phyloP scores from a whole-genome alignment of 2,329 filamentous ascomycete genomes.

The Fusarium decemcellulare region DNA sequence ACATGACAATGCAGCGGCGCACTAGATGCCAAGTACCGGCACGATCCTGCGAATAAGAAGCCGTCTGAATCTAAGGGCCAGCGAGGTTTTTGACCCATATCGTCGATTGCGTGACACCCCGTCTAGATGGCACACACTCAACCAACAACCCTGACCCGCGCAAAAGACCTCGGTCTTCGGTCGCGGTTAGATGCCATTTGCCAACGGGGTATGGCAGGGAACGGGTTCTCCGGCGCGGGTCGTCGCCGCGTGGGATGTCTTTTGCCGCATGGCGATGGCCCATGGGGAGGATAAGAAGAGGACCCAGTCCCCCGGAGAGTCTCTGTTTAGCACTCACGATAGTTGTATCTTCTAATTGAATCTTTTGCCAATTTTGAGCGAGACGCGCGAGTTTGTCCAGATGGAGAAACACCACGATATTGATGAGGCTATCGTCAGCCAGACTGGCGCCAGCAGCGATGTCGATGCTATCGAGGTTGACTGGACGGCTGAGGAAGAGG shows the following conservation, averaged over 20 bases:
- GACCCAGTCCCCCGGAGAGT: background rate
- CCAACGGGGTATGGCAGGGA: background rate
- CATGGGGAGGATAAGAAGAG: slow-evolving; percentile 7
- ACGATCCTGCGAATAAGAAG: background rate
- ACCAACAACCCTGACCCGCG: slow-evolving; percentile 1
- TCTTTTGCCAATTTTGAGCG: background rate
- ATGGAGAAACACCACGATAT: slow-evolving; percentile 33
- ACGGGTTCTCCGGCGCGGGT: slow-evolving; percentile 8
- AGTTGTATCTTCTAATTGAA: too few relatives aligned
- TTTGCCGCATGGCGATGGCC: slow-evolving; percentile 7
- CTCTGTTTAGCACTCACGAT: too few relatives aligned
- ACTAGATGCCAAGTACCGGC: background rate
- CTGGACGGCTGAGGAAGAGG: slow-evolving; percentile 48
- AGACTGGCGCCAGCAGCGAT: slow-evolving; percentile 24
- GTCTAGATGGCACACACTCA: slow-evolving; percentile 25
- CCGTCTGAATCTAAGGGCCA: background rate
- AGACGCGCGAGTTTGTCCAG: background rate
- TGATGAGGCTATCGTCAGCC: slow-evolving; percentile 24
- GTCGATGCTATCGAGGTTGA: slow-evolving; percentile 38
- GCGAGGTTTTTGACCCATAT: background rate
- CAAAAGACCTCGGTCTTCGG: background rate
- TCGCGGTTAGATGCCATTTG: background rate
- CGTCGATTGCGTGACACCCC: slow-evolving; percentile 31
- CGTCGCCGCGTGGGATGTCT: slow-evolving; percentile 17
- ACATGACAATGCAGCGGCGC: background rate